Base-by-base conservation (phyloP, 1,284 basidiomycete species). In the Marasmius tenuissimus region DNA sequence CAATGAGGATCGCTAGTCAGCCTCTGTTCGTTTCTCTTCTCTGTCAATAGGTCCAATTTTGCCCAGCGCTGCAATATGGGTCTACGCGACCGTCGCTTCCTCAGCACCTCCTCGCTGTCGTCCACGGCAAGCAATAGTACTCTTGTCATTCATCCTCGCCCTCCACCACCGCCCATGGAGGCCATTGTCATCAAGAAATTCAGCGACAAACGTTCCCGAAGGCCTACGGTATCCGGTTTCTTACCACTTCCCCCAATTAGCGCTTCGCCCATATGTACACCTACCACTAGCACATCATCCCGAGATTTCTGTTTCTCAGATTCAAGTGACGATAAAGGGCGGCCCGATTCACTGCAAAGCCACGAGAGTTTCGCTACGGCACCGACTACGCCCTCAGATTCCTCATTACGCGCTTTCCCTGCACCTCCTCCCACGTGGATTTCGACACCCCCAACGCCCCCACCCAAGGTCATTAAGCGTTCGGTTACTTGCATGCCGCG, bases 181-280 rank as follows among this genome's bases (percentile, higher is more conserved):
- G 34, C 59, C 57, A 54, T 40, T 22, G 49, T 51, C 22, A n/a
- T 64, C 37, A 64, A 61, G 57, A 67, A 49, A 54, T 61, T 63
- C 48, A 4, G 51, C 50, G 58, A 57, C 27, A 67, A 68, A 34
- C 47, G 48, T 48, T 53, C 58, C 54, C 72, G 69, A 57, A 72
- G 72, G 59, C 69, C 72, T 49, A 68, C 65, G 49, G 70, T 76
- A 65, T 73, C 70, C 63, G 74, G 76, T 45, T 85, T 85, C 68
- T 70, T 80, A 22, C 83, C 84, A 49, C 76, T 86, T 58, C 81
- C 85, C 22, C 79, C 84, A 55, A 87, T 86, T 64, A 76, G 78
- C 61, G 84, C 84, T 39, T 87, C 85, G 4, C 85, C 86, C n/a
- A 69, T 82, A 58, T 78, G 78, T 69, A 83, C 84, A 3, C 83